These are phyloP conservation scores for Botrytis pseudocinerea DNA, from an alignment of 2,329 filamentous ascomycete species.

Conservation along the genomic window DNA sequence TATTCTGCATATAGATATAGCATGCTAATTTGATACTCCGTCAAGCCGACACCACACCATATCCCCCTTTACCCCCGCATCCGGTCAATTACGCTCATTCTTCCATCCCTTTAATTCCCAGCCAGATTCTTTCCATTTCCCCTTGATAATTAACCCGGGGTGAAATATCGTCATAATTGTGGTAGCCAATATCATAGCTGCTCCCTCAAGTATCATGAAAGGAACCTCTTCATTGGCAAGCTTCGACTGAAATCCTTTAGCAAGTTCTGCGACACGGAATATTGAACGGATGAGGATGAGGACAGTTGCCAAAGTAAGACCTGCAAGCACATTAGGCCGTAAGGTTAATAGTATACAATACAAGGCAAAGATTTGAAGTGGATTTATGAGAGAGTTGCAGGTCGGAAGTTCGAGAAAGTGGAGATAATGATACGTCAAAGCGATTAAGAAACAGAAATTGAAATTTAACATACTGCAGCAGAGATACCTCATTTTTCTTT, in stretches of 20 bases:
- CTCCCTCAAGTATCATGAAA: slow-evolving; percentile 49
- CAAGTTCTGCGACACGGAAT: slow-evolving; percentile 59
- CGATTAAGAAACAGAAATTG: neutral
- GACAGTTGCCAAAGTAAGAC: slow-evolving; percentile 49
- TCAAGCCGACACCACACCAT: neutral
- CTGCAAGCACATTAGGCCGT: slow-evolving; percentile 15
- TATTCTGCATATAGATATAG: neutral
- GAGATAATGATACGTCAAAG: neutral
- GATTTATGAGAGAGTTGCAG: neutral
- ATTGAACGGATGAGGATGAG: slow-evolving; percentile 55
- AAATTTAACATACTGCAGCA: slow-evolving; percentile 3
- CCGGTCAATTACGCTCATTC: neutral
- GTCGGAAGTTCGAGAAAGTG: neutral
- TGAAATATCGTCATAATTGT: slow-evolving; percentile 40
- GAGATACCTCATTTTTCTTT: neutral
- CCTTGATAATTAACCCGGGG: slow-evolving; percentile 31
- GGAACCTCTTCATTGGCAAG: slow-evolving; percentile 49
- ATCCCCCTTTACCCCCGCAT: neutral
- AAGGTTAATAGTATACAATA: neutral
- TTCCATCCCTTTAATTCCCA: neutral
- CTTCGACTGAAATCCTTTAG: slow-evolving; percentile 52
- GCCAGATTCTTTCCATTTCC: slow-evolving; percentile 1
- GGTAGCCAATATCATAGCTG: slow-evolving; percentile 40
- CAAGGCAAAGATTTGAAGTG: neutral
- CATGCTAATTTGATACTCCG: too few relatives aligned